Percentiles rank a stretch among this genome's conserved stretches.
phyloP scores from a whole-genome alignment of 1,139 yeast species.

The Yamadazyma jaroonii region DNA sequence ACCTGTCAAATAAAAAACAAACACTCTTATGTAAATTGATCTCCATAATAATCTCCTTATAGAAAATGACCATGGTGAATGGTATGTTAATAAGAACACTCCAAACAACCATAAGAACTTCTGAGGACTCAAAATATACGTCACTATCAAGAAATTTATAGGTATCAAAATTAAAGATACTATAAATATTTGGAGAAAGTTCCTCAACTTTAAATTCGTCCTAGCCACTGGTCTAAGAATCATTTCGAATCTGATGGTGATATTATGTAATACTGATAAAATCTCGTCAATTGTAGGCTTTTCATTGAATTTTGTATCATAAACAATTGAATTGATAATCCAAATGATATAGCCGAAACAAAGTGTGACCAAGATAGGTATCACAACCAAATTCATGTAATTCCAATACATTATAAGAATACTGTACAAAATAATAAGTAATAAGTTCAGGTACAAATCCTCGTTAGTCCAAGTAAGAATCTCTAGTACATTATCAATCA shows the following conservation, averaged over 20 bases:
- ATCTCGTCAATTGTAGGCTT: slow-evolving; percentile 61
- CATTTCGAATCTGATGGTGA: slow-evolving; percentile 45
- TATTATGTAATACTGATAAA: slow-evolving; percentile 48
- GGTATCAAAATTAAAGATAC: slow-evolving; percentile 45
- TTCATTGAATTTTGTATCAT: slow-evolving; percentile 42
- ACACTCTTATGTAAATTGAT: slow-evolving; percentile 42
- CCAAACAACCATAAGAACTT: slow-evolving; percentile 37
- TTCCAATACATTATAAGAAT: slow-evolving; percentile 47
- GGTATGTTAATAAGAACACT: slow-evolving; percentile 43
- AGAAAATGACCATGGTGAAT: slow-evolving; percentile 53
- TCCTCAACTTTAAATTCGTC: slow-evolving; percentile 23
- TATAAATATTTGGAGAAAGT: slow-evolving; percentile 30
- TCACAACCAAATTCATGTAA: slow-evolving; percentile 26
- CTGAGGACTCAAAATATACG: slow-evolving; percentile 34
- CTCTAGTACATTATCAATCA: slow-evolving; percentile 44
- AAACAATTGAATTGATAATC: slow-evolving; percentile 42
- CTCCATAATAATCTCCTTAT: slow-evolving; percentile 54
- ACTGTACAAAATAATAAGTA: slow-evolving; percentile 40
- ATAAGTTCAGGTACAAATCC: slow-evolving; percentile 47
- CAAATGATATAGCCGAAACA: slow-evolving; percentile 42
- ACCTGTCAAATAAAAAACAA: slow-evolving; percentile 47
- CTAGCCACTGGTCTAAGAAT: slow-evolving; percentile 41
- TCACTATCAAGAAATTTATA: slow-evolving; percentile 38
- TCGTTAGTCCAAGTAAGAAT: slow-evolving; percentile 56
- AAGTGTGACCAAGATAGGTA: slow-evolving; percentile 39